Evolutionary conservation across 2,329 filamentous ascomycete genomes (phyloP).

Genomic region (Penicillium sp.): DNA sequence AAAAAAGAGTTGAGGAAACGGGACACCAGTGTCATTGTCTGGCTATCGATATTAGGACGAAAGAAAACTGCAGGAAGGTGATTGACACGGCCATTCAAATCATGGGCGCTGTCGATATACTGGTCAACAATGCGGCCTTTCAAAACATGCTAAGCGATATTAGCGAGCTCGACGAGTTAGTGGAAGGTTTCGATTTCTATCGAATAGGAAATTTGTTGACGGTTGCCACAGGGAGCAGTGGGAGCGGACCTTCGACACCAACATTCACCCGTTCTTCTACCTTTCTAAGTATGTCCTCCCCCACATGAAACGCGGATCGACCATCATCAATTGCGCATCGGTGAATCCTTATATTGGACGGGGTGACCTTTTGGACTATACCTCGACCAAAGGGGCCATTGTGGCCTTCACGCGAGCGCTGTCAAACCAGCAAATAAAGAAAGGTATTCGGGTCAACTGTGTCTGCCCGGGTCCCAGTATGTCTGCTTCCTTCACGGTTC

Average conservation of each 20-base stretch:
- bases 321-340: constrained; percentile 82
- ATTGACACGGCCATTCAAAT: constrained; percentile 64
- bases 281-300: constrained; percentile 73
- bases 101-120: constrained; percentile 69
- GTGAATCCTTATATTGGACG: constrained; percentile 82
- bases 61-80: constrained; percentile 67
- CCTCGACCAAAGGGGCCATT: constrained; percentile 70
- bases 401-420: constrained; percentile 75
- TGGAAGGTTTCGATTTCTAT: constrained; percentile 8
- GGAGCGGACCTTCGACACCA: constrained; percentile 75
- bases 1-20: constrained; percentile 64
- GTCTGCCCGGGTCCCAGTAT: constrained; percentile 69
- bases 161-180: constrained; percentile 65
- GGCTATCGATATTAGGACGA: constrained; percentile 62
- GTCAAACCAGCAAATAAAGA: constrained; percentile 69
- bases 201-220: neutral
- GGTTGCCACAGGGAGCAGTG: constrained; percentile 64
- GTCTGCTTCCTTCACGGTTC: constrained; percentile 5
- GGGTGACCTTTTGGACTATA: constrained; percentile 78
- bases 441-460: constrained; percentile 73
- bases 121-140: constrained; percentile 67
- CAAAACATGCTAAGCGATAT: constrained; percentile 74
- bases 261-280: constrained; percentile 81
- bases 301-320: constrained; percentile 70
- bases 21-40: constrained; percentile 65